Evolutionary conservation across 2,329 filamentous ascomycete species (phyloP), one percentile per base, ranked within the genome.

Genomic region (Colletotrichum magnum): DNA sequence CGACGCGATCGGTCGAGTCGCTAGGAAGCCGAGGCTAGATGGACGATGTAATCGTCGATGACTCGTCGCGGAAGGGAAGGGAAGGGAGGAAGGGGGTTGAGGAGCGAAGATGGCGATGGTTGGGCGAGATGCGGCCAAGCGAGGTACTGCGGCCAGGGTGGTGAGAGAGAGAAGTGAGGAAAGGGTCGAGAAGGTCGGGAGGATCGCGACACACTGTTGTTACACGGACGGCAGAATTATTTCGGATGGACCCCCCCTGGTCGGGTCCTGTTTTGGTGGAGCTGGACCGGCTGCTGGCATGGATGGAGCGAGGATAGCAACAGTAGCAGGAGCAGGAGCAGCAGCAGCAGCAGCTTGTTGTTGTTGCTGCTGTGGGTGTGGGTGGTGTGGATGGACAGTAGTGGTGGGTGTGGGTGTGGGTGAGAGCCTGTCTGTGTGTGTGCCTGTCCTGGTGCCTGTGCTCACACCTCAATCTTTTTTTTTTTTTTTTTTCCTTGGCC

Each of bases 171-270:
- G 48, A 36, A 59, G 24, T 60, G 50, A 50, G 52, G 62, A 43
- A 51, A 56, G 51, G 43, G 61, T 45, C 50, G 67, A 67, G 56
- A 48, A 52, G 36, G 18, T 18, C 28, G 58, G 36, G 62, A 65
- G 57, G 67, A 69, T 69, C 67, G 67, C 67, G 67, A 69, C 67
- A 69, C 62, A 69, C 62, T 69, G 62, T 67, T 66, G 67, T 69
- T 69, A 69, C 67, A 69, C 67, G 67, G 67, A 69, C 67, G 63
- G 59, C 67, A 69, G 67, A 69, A 69, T 66, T 67, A 69, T 69
- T 69, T 66, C 66, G 67, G 67, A 66, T 66, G 32, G 32, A 36
- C 32, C 32, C 57, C 67, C 67, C 67, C 67, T 69, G 62, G 67
- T 61, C 63, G 51, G 63, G 45, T 61, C 62, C 62, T 66, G 67